Conservation (phyloP, 306 rosid species). For the Gynostemma pentaphyllum region DNA sequence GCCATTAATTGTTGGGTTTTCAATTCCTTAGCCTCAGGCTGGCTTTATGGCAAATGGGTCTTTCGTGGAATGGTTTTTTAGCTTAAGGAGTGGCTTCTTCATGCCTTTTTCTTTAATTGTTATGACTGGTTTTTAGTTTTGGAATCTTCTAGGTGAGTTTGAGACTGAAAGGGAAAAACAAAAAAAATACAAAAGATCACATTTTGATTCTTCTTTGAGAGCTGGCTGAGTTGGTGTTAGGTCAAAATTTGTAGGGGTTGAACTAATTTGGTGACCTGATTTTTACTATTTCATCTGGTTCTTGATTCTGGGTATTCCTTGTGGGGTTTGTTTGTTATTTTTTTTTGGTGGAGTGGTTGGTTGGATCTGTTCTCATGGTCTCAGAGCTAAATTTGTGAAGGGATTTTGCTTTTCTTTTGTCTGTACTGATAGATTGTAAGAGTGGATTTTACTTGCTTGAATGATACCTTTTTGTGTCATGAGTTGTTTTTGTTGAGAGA, state of each 20-base stretch:
- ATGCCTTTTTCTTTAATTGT: conserved; percentile 27
- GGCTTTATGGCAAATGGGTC: conserved; percentile 26
- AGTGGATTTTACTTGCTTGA: not conserved
- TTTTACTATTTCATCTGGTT: not conserved
- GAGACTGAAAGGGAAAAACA: not conserved
- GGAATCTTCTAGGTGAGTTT: conserved; percentile 26
- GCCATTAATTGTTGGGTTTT: conserved; percentile 30
- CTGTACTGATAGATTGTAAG: conserved; percentile 16
- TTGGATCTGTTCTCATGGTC: conserved; percentile 17
- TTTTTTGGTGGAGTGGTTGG: conserved; percentile 41
- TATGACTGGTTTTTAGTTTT: conserved; percentile 39
- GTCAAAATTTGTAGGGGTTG: conserved; percentile 40
- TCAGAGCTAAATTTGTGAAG: conserved; percentile 21
- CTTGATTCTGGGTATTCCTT: conserved; percentile 17
- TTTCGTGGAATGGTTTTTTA: conserved; percentile 15
- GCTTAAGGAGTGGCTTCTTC: not conserved
- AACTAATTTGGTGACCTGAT: conserved; percentile 37
- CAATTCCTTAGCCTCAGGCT: conserved; percentile 15
- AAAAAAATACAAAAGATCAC: not conserved
- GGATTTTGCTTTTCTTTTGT: conserved; percentile 7
- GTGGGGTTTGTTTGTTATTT: conserved; percentile 19
- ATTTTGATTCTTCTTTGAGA: conserved; percentile 15
- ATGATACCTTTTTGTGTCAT: not conserved
- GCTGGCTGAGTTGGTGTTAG: conserved; percentile 12
- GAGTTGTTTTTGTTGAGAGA: conserved; percentile 16